Percentiles rank a stretch among this genome's conserved stretches.
phyloP scores from a whole-genome alignment of 208 protist genomes.

The Trypanosoma congolense region DNA sequence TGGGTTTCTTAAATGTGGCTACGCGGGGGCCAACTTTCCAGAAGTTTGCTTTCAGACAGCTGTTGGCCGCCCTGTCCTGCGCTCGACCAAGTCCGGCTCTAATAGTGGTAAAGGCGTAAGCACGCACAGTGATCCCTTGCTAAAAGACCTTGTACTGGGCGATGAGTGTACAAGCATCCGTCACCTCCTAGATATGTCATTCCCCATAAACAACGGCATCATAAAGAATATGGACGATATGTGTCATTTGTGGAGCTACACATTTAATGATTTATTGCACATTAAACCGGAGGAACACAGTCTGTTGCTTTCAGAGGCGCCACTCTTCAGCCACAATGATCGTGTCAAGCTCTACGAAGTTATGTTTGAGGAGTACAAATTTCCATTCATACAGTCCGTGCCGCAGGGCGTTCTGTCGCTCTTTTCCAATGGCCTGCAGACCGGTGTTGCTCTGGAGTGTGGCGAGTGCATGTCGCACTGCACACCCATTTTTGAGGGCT shows the following conservation, averaged over 20 bases:
- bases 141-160: conserved; percentile 92
- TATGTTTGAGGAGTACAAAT: conserved; percentile 97
- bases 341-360: conserved; percentile 84
- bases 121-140: conserved; percentile 20
- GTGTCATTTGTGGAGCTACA: conserved; percentile 95
- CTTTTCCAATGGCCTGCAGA: conserved; percentile 94
- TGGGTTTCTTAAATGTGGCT: conserved; percentile 96
- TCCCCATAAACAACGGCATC: conserved; percentile 96
- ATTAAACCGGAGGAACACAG: conserved; percentile 28
- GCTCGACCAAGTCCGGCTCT: conserved; percentile 61
- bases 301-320: conserved; percentile 95
- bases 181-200: conserved; percentile 86
- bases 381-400: conserved; percentile 88
- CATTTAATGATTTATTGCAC: conserved; percentile 62
- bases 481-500: conserved; percentile 97
- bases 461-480: conserved; percentile 98
- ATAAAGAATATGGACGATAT: conserved; percentile 97
- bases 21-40: conserved; percentile 95
- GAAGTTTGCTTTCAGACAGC: conserved; percentile 94
- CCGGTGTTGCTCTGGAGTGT: conserved; percentile 97
- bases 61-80: conserved; percentile 92
- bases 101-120: conserved; percentile 10
- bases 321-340: conserved; percentile 92
- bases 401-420: conserved; percentile 93
- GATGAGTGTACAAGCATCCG: conserved; percentile 84